Percentiles rank a stretch among this genome's conserved stretches.
Evolutionary conservation across 2,329 filamentous ascomycete species (phyloP).

Genomic region (Penicillium sp.): DNA sequence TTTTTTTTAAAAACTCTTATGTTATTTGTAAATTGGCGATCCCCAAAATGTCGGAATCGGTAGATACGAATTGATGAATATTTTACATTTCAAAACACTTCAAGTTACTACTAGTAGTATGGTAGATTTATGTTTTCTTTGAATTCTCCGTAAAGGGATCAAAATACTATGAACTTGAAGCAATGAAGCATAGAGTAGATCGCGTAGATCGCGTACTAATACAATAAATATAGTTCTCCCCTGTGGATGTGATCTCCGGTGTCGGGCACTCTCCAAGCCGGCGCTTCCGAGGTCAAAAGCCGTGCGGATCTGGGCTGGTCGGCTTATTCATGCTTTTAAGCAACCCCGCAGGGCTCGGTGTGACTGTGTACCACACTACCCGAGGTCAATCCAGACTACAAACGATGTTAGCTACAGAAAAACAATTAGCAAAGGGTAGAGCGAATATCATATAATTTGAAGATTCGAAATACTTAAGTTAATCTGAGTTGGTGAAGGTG

Average conservation of each 20-base stretch:
- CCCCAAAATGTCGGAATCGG: slow-evolving; percentile 29
- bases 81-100: slow-evolving; percentile 6
- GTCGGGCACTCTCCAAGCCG: slow-evolving; percentile 7
- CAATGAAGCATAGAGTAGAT: too few species aligned
- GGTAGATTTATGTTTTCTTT: too few species aligned
- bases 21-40: slow-evolving; percentile 33
- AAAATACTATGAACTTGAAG: too few species aligned
- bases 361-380: slow-evolving; percentile 9
- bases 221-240: too few species aligned
- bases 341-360: slow-evolving; percentile 21
- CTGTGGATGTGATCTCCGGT: neutral
- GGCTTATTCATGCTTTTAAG: slow-evolving; percentile 24
- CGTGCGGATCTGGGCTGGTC: slow-evolving; percentile 22
- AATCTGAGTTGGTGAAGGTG: neutral
- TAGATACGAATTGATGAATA: slow-evolving; percentile 35
- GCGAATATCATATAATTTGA: neutral
- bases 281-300: slow-evolving; percentile 9
- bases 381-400: neutral
- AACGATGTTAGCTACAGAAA: neutral
- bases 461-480: too few species aligned
- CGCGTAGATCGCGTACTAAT: too few species aligned
- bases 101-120: neutral
- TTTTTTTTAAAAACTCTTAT: slow-evolving; percentile 9
- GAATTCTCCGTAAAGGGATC: too few species aligned
- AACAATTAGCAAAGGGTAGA: too few species aligned